Evolutionary conservation across 306 rosid genomes (phyloP).

Genomic region (Prunus persica): DNA sequence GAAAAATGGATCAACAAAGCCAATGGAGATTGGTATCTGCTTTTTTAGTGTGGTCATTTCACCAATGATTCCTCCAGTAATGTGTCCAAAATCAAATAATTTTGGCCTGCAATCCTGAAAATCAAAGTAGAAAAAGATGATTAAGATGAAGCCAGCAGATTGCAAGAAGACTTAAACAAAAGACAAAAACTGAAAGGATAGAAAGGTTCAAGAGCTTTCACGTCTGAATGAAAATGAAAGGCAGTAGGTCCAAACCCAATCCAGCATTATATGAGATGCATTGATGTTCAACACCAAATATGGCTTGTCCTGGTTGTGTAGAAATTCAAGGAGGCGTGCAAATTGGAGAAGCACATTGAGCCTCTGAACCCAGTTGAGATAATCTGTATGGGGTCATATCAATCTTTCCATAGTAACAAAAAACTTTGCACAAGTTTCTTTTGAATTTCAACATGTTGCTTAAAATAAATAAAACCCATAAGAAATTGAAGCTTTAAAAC

Average conservation of each 20-base stretch:
- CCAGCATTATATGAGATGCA: slow-evolving; percentile 53
- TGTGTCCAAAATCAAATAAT: slow-evolving; percentile 33
- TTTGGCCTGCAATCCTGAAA: slow-evolving; percentile 56
- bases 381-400: slow-evolving; percentile 21
- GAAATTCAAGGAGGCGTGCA: slow-evolving; percentile 47
- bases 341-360: slow-evolving; percentile 46
- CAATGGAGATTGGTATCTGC: slow-evolving; percentile 25
- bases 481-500: not conserved
- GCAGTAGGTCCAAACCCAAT: slow-evolving; percentile 43
- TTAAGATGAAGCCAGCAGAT: not conserved
- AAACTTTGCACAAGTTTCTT: not conserved
- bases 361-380: slow-evolving; percentile 49
- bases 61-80: slow-evolving; percentile 13
- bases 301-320: slow-evolving; percentile 50
- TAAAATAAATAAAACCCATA: not conserved
- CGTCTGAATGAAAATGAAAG: not conserved
- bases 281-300: slow-evolving; percentile 36
- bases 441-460: not conserved
- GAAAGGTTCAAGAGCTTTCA: too few species aligned
- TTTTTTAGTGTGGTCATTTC: slow-evolving; percentile 30
- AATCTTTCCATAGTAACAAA: not conserved
- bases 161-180: not conserved
- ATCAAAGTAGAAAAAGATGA: not conserved
- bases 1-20: slow-evolving; percentile 45
- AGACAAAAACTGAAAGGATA: not conserved